Conservation (phyloP, 768 basidiomycete species). For the Steccherinum ochraceum region DNA sequence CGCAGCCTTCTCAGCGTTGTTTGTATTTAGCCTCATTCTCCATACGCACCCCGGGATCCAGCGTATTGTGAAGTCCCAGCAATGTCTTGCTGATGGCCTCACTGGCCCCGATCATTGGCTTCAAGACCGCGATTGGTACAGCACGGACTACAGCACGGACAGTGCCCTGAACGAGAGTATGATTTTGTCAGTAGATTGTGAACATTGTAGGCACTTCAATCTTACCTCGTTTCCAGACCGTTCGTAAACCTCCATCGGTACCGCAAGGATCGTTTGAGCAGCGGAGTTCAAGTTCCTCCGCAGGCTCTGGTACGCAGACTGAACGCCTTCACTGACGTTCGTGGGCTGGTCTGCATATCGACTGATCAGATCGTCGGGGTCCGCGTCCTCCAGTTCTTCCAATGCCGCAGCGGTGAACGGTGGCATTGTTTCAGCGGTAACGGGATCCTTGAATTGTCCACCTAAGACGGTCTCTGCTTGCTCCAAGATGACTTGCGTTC, state of each 20-base stretch:
- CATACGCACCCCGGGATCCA: constrained; percentile 77
- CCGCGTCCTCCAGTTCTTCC: constrained; percentile 32
- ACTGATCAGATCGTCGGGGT: constrained; percentile 57
- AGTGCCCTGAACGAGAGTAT: constrained; percentile 58
- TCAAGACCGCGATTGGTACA: constrained; percentile 94
- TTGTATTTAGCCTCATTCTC: constrained; percentile 97
- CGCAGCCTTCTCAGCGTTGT: constrained; percentile 39
- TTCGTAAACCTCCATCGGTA: constrained; percentile 99
- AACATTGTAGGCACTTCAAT: constrained; percentile 5
- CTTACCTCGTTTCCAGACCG: constrained; percentile 83
- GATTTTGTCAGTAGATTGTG: constrained; percentile 1
- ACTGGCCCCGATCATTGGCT: constrained; percentile 96
- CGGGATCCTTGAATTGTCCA: constrained; percentile 58
- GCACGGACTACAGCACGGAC: constrained; percentile 93
- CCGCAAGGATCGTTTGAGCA: constrained; percentile 96
- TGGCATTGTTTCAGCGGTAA: constrained; percentile 49
- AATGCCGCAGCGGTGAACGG: constrained; percentile 22
- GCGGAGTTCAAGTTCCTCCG: constrained; percentile 85
- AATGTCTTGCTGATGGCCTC: constrained; percentile 96
- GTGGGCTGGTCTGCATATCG: constrained; percentile 89
- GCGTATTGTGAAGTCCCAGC: constrained; percentile 85
- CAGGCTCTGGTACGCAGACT: constrained; percentile 87
- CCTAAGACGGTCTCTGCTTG: constrained; percentile 90
- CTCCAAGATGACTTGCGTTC: constrained; percentile 96
- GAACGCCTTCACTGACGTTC: constrained; percentile 80